Base-by-base conservation (phyloP, 129 eudicot genomes). In the Calendula officinalis region DNA sequence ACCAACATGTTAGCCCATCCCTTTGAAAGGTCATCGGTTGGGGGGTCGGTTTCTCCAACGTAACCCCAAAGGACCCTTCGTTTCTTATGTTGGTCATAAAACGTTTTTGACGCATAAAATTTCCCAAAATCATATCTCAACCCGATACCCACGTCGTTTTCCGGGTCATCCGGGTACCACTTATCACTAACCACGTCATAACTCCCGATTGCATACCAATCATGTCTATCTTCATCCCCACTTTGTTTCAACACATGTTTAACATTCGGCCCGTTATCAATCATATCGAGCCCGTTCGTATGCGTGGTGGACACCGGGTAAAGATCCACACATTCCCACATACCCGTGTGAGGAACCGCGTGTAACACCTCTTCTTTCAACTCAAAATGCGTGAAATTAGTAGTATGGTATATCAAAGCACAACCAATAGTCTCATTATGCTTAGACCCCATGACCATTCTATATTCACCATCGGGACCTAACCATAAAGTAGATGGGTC, bases 241-340 rank as follows among this genome's bases (percentile, higher is more conserved):
- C 98, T 88, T 9, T 86, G 86, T 70, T 91, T 91, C 74, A 91
- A 33, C 65, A 91, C 84, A 13, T 88, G 82, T 78, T 91, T 91
- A 33, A 81, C 70, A 16, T 78, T 82, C 36, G 96, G 83, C 32
- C 90, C 96, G 11, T 83, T 74, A 32, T 71, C 61, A 15, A 78
- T 83, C 45, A 86, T 81, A 22, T 83, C 86, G 78, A 88, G 51
- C 76, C 95, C 96, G 32, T 74, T 74, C 46, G 51, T 17, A 9
- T 75, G 69, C 6, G 52, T 55, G 14, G 80, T 70, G 1, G 99
- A 88, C 35, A 92, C 82, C 48, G 99, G 99, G 82, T 76, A 92
- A 65, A 92, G 86, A 60, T 92, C 99, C 44, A 92, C 81, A 67
- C 99, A 92, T 72, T 92, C 99, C 99, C 99, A 92, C 99, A 92